Evolutionary conservation across 257 asterid genomes (phyloP).

Genomic region (Orobanche coerulescens): DNA sequence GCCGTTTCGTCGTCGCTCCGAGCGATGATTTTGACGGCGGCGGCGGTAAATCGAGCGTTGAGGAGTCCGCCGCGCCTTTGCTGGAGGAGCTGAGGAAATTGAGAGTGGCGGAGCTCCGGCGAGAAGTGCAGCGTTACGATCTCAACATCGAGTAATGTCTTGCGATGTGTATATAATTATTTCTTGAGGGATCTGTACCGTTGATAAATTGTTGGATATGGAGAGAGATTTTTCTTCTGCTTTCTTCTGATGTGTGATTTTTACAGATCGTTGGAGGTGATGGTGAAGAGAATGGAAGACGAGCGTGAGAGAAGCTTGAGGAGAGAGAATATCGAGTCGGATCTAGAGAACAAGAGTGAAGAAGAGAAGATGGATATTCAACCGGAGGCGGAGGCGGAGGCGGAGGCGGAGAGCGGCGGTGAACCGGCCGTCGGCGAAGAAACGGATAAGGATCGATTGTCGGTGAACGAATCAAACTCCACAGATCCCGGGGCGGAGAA

Average conservation of each 20-base stretch:
- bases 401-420: conserved; percentile 11
- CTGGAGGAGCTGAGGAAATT: conserved; percentile 68
- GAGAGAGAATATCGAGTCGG: conserved; percentile 38
- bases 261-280: conserved; percentile 58
- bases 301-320: conserved; percentile 38
- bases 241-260: conserved; percentile 22
- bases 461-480: conserved; percentile 55
- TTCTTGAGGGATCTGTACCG: conserved; percentile 32
- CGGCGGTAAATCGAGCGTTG: conserved; percentile 33
- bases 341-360: conserved; percentile 37
- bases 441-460: conserved; percentile 37
- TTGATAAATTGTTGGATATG: conserved; percentile 8
- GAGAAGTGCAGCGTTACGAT: conserved; percentile 77
- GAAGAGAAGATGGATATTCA: conserved; percentile 29
- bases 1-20: conserved; percentile 33
- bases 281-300: conserved; percentile 56
- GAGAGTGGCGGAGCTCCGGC: conserved; percentile 69
- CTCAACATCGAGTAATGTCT: conserved; percentile 69
- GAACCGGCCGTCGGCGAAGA: conserved; percentile 31
- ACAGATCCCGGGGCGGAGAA: conserved; percentile 54
- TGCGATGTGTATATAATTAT: conserved; percentile 19
- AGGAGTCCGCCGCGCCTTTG: conserved; percentile 40
- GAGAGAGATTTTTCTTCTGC: conserved; percentile 2
- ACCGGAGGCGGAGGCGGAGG: conserved; percentile 28
- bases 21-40: conserved; percentile 30